Percentiles rank a stretch among this genome's conserved stretches.
Conservation (phyloP, 2,329 filamentous ascomycete species). For the Colletotrichum somersetense region DNA sequence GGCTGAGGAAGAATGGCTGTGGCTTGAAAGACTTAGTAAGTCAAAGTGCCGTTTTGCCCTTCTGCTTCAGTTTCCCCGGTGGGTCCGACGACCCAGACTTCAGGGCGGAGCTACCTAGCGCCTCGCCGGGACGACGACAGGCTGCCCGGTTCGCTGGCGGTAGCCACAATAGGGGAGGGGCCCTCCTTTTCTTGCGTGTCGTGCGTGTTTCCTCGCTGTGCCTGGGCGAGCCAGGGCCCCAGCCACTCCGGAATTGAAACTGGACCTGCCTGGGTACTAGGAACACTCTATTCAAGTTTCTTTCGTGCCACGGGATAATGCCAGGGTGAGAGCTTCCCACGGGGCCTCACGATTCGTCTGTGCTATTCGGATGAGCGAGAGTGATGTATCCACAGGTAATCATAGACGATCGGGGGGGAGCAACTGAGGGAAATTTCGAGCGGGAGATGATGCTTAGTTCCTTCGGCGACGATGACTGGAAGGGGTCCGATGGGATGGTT, state of each 20-base stretch:
- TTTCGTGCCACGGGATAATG: constrained; percentile 11
- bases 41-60: constrained; percentile 16
- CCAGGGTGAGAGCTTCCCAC: constrained; percentile 7
- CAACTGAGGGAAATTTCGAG: constrained; percentile 20
- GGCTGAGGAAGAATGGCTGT: constrained; percentile 5
- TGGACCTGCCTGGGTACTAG: constrained; percentile 1
- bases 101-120: constrained; percentile 30
- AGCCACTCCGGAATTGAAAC: constrained; percentile 36
- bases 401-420: constrained; percentile 27
- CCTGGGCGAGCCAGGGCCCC: constrained; percentile 19
- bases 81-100: constrained; percentile 12
- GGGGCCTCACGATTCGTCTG: constrained; percentile 15
- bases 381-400: constrained; percentile 34
- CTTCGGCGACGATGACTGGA: not conserved
- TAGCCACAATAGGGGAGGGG: constrained; percentile 42
- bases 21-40: not conserved
- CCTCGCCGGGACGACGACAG: constrained; percentile 11
- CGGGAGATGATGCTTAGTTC: constrained; percentile 35
- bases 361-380: constrained; percentile 33
- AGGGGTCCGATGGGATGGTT: constrained; percentile 6
- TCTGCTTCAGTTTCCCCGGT: constrained; percentile 21
- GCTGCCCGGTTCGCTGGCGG: constrained; percentile 16
- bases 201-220: constrained; percentile 4
- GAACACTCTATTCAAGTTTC: constrained; percentile 12
- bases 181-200: constrained; percentile 6